Evolutionary conservation across 148 eudicot genomes (phyloP).

Genomic region (Oxyria digyna): DNA sequence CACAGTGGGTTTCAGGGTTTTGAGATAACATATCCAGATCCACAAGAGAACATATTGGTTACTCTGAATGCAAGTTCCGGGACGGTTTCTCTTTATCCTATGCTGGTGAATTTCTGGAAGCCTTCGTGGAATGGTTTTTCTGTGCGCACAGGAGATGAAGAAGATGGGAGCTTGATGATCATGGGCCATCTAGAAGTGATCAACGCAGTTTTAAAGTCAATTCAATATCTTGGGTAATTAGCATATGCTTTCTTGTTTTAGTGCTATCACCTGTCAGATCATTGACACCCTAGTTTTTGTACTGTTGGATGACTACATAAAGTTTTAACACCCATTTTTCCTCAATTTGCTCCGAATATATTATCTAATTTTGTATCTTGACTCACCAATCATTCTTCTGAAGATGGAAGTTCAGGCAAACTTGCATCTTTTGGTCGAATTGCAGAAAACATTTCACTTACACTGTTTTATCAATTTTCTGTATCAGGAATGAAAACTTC

Average conservation of each 20-base stretch:
- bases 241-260: background rate
- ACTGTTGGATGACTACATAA: background rate
- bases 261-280: background rate
- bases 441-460: background rate
- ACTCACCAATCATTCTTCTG: background rate
- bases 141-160: constrained; percentile 27
- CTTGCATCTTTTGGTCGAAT: background rate
- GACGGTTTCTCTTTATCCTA: constrained; percentile 49
- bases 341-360: background rate
- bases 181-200: constrained; percentile 60
- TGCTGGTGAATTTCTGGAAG: constrained; percentile 63
- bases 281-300: background rate
- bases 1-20: constrained; percentile 72
- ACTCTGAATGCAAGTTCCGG: constrained; percentile 50
- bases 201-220: constrained; percentile 65
- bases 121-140: constrained; percentile 46
- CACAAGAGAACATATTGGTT: constrained; percentile 47
- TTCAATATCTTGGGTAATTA: constrained; percentile 74
- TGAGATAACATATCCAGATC: constrained; percentile 55
- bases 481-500: constrained; percentile 59
- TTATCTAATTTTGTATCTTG: background rate
- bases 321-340: background rate
- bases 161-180: constrained; percentile 29
- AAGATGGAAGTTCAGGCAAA: background rate
- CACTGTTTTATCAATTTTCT: background rate